phyloP scores from a whole-genome alignment of 2,329 filamentous ascomycete species.

The Fusarium solani-melongenae region DNA sequence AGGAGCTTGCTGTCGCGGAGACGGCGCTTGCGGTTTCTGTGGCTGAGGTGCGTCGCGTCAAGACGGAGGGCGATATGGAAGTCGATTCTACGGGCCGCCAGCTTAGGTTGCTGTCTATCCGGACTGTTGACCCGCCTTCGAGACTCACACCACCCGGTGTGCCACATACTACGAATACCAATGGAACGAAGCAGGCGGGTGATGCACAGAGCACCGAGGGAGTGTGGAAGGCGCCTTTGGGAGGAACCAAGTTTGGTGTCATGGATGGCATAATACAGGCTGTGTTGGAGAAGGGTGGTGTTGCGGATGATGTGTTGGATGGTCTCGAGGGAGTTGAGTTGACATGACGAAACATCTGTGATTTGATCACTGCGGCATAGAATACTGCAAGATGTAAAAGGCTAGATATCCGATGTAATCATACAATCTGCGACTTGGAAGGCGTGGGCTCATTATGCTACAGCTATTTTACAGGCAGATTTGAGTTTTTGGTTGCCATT shows the following conservation, averaged over 20 bases:
- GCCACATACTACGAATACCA: slow-evolving; percentile 68
- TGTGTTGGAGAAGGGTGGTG: slow-evolving; percentile 80
- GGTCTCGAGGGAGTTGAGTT: slow-evolving; percentile 82
- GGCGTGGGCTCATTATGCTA: slow-evolving; percentile 24
- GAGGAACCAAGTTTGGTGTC: slow-evolving; percentile 81
- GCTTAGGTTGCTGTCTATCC: slow-evolving; percentile 73
- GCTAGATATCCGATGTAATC: slow-evolving; percentile 31
- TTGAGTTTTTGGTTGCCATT: slow-evolving; percentile 7
- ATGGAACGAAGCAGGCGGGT: slow-evolving; percentile 45
- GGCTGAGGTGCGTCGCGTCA: slow-evolving; percentile 56
- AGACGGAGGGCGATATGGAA: slow-evolving; percentile 51
- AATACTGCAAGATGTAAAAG: slow-evolving; percentile 4
- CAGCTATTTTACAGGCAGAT: slow-evolving; percentile 33
- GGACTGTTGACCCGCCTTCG: slow-evolving; percentile 80
- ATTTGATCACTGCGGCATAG: slow-evolving; percentile 1
- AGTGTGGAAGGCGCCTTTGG: slow-evolving; percentile 87
- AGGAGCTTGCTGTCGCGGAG: slow-evolving; percentile 94
- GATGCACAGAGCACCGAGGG: slow-evolving; percentile 72
- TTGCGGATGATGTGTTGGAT: slow-evolving; percentile 87
- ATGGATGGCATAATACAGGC: slow-evolving; percentile 80
- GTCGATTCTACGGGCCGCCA: slow-evolving; percentile 54
- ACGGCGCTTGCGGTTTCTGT: slow-evolving; percentile 88
- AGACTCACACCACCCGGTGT: slow-evolving; percentile 78
- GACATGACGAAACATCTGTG: slow-evolving; percentile 52
- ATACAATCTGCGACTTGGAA: slow-evolving; percentile 29